Evolutionary conservation across 345 rosid genomes (phyloP), one percentile per base, ranked within the genome.

Genomic region (Leavenworthia alabamica): DNA sequence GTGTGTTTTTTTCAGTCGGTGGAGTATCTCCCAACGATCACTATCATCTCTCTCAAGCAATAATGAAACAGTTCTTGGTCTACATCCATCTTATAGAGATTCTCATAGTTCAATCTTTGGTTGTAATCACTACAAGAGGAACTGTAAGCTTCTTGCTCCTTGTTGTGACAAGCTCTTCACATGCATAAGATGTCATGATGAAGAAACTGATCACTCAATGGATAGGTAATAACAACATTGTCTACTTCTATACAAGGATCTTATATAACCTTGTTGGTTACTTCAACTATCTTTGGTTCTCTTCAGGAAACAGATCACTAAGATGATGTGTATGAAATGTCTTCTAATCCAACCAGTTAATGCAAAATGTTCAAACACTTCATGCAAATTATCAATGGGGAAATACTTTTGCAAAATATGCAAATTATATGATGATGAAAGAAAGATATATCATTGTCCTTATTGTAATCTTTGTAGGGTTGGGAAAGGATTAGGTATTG

Each of bases 361-460:
- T 62, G 82, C 82, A 44, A 75, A 67, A 61, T 88, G 89, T 70
- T 71, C 66, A 6, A 80, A 86, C 44, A 77, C 73, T 62, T 80
- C 70, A 16, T 88, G 96, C 73, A 78, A 53, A 26, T 78, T 71
- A 23, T 77, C 86, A 36, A 88, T 85, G 92, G 92, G 89, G 8
- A 81, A 85, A 66, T 88, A 88, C 68, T 88, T 78, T 39, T 88
- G 98, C 84, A 75, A 57, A 45, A 84, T 86, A 63, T 88, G 98
- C 84, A 86, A 76, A 73, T 70, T 88, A 47, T 83, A 78, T 60
- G 96, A 91, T 3, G 90, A 84, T 59, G 85, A 75, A 59, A 86
- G 96, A 86, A 78, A 88, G 78, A 86, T 91, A 62, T 91, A 91
- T 77, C 96, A 91, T 52, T 91, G 98, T 48, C 96, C 96, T n/a